Evolutionary conservation across 768 basidiomycete species (phyloP).

Genomic region (Russula emetica): DNA sequence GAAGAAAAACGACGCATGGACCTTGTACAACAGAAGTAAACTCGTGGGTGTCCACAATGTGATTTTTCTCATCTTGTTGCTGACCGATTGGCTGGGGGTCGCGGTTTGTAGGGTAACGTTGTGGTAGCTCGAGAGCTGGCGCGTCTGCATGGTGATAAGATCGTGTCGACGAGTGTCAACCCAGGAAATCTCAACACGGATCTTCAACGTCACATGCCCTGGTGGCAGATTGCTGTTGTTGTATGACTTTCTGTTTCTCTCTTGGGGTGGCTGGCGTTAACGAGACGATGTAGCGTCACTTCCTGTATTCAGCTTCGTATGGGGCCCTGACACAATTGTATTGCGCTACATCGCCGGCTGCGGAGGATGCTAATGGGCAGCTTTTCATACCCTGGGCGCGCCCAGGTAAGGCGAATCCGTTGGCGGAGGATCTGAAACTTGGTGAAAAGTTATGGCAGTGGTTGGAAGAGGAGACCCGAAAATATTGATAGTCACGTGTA

Average conservation of each 20-base stretch:
- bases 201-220: constrained; percentile 13
- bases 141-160: constrained; percentile 43
- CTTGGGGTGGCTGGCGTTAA: background rate
- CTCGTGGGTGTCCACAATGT: constrained; percentile 36
- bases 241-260: background rate
- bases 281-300: background rate
- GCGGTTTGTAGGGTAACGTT: constrained; percentile 36
- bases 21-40: constrained; percentile 40
- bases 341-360: constrained; percentile 42
- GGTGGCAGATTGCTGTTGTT: background rate
- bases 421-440: constrained; percentile 28
- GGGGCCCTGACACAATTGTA: constrained; percentile 46
- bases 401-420: constrained; percentile 23
- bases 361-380: constrained; percentile 38
- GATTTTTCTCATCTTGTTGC: background rate
- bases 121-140: constrained; percentile 45
- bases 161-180: constrained; percentile 45
- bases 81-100: background rate
- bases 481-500: constrained; percentile 8
- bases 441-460: constrained; percentile 34
- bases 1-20: constrained; percentile 16
- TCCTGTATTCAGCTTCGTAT: constrained; percentile 14
- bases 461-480: constrained; percentile 32
- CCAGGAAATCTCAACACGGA: constrained; percentile 33
- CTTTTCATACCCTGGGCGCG: constrained; percentile 35